These are phyloP conservation scores for Taphrina pruni DNA, from an alignment of 1,139 yeast genomes.

Conservation along the genomic window DNA sequence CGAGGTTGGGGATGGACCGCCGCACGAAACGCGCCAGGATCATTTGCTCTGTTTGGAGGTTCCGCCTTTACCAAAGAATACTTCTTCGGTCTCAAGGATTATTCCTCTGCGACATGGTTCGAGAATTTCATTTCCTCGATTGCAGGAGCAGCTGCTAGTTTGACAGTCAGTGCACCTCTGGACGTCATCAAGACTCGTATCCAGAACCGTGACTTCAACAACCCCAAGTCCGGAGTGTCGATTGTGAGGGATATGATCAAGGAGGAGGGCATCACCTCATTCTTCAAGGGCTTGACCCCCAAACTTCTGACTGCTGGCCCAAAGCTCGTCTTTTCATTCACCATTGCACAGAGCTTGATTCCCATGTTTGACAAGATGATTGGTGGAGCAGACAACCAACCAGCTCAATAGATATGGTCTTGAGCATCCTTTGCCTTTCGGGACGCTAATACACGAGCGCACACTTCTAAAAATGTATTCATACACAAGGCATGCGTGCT, in stretches of 20 bases:
- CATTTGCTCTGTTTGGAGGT: slow-evolving; percentile 97
- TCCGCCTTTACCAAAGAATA: slow-evolving; percentile 98
- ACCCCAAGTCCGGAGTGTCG: slow-evolving; percentile 90
- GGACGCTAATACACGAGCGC: background rate
- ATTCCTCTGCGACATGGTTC: slow-evolving; percentile 88
- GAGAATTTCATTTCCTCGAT: slow-evolving; percentile 97
- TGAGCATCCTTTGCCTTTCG: no score
- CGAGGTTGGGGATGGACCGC: slow-evolving; percentile 99
- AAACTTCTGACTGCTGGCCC: slow-evolving; percentile 97
- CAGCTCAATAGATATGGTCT: background rate
- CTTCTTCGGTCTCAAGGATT: slow-evolving; percentile 82
- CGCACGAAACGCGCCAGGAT: slow-evolving; percentile 99
- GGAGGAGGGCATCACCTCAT: slow-evolving; percentile 86
- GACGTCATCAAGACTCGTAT: slow-evolving; percentile 98
- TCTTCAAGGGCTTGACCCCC: slow-evolving; percentile 96
- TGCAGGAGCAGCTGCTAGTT: slow-evolving; percentile 95
- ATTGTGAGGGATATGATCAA: slow-evolving; percentile 90
- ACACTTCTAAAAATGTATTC: background rate
- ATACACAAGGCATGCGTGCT: no score
- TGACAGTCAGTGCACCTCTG: slow-evolving; percentile 95
- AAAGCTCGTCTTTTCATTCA: slow-evolving; percentile 86
- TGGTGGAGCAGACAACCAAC: slow-evolving; percentile 24
- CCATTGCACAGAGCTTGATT: slow-evolving; percentile 92
- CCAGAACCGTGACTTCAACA: slow-evolving; percentile 93
- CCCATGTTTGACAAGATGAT: slow-evolving; percentile 84